A percentile compares a stretch with the other conserved stretches of the same genome.
Evolutionary conservation across 371 early-diverging fungal genomes (phyloP).

Genomic region (Mortierella sp.): DNA sequence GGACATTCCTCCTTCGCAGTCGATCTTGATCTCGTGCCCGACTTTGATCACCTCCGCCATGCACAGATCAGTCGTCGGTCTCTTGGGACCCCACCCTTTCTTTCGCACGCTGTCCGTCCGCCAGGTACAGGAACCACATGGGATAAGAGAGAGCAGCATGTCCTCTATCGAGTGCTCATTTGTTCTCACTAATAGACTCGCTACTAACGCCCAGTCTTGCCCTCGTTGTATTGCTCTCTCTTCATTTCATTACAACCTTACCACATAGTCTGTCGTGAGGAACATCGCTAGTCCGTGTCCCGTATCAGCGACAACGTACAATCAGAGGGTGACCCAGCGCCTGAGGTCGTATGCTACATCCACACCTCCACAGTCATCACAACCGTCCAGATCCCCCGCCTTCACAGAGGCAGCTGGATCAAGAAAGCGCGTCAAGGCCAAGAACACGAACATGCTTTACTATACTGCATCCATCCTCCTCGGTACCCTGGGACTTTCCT

Average conservation of each 20-base stretch:
- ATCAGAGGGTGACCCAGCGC: neutral
- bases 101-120: conserved; percentile 15
- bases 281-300: conserved; percentile 3
- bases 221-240: neutral
- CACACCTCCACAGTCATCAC: conserved; percentile 4
- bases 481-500: conserved; percentile 87
- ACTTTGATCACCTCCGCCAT: conserved; percentile 1
- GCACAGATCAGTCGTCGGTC: conserved; percentile 16
- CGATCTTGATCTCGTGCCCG: neutral
- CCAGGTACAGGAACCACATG: conserved; percentile 10
- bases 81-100: conserved; percentile 21
- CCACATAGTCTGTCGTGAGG: conserved; percentile 1
- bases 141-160: too few relatives aligned
- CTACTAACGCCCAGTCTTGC: too few relatives aligned
- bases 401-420: conserved; percentile 38
- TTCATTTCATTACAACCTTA: neutral
- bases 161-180: too few relatives aligned
- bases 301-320: neutral
- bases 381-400: neutral
- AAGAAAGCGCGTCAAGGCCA: conserved; percentile 25
- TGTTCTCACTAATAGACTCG: too few relatives aligned
- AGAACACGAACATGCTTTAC: conserved; percentile 47
- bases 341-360: conserved; percentile 19
- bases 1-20: neutral
- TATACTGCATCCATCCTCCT: conserved; percentile 89